Conservation (phyloP, 106 monocot species). For the Acorus gramineus region DNA sequence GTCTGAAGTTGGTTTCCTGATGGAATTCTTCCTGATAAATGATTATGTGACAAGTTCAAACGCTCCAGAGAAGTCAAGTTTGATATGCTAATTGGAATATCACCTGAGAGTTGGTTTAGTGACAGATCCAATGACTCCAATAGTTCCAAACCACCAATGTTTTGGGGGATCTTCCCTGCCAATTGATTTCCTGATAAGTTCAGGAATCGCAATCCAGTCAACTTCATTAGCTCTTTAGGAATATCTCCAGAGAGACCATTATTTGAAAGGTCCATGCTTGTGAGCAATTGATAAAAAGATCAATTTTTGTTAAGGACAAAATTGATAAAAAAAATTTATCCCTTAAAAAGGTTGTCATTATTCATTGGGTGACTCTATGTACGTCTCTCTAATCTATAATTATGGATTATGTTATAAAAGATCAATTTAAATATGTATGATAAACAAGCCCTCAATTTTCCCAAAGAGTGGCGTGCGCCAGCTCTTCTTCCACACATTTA, state of each 20-base stretch:
- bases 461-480: too few species aligned
- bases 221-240: slow-evolving; percentile 2
- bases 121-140: slow-evolving; percentile 28
- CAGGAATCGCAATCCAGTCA: slow-evolving; percentile 7
- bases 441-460: too few species aligned
- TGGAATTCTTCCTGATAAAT: slow-evolving; percentile 15
- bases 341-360: too few species aligned
- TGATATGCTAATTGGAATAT: slow-evolving; percentile 14
- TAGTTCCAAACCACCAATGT: slow-evolving; percentile 3
- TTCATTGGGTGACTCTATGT: too few species aligned
- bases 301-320: too few species aligned
- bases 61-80: not conserved
- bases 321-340: too few species aligned
- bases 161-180: slow-evolving; percentile 14
- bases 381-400: too few species aligned
- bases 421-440: too few species aligned
- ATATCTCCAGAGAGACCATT: slow-evolving; percentile 6
- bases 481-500: too few species aligned
- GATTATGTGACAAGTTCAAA: slow-evolving; percentile 23
- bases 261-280: not conserved
- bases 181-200: slow-evolving; percentile 22
- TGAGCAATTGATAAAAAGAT: too few species aligned
- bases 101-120: slow-evolving; percentile 7
- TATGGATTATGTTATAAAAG: too few species aligned
- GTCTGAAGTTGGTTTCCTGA: slow-evolving; percentile 6